Evolutionary conservation across 805 yeast genomes (phyloP), one percentile per base, ranked within the genome.

Genomic region (Ogataea populi-albae): DNA sequence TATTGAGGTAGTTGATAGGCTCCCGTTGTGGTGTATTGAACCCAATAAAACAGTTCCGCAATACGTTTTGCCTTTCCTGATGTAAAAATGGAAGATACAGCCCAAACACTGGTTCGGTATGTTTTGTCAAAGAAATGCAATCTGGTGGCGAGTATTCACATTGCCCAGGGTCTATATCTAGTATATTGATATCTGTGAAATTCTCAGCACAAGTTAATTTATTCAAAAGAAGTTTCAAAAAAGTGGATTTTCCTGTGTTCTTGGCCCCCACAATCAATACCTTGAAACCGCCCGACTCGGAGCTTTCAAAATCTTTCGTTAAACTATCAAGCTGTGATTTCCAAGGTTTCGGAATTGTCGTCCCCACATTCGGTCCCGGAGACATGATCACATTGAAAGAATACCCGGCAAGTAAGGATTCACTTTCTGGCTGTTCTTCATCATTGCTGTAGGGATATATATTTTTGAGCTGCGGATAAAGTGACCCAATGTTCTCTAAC

Each of bases 91-190:
- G 50, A 3, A 60, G 57, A 23, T 64, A 45, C 2, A 65, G 59
- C 1, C 78, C 77, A 30, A 68, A 63, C 12, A 63, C 50, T 1
- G 65, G 64, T 5, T 33, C 34, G 0, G 42, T 28, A n/a, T 66
- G 47, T 8, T 43, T 41, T 1, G 73, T 66, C 9, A 84, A 57
- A 0, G 94, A 77, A 3, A 88, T 59, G 27, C 82, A 73, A 21
- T 82, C 88, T 0, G 95, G 93, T 6, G 66, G 65, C 0, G 88
- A 77, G 44, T 71, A 78, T 49, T 85, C 94, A 0, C 95, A 78
- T 54, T 88, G 96, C 1, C 95, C 96, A 0, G 96, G 95, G 54
- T 89, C 98, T 1, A 86, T 54, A 49, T 89, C 96, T 26, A 89
- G 46, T 24, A 79, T 71, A 15, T 71, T 67, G 3, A 80, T 38